These are phyloP conservation scores for Suillus weaverae DNA, from an alignment of 768 basidiomycete species.

Conservation along the genomic window DNA sequence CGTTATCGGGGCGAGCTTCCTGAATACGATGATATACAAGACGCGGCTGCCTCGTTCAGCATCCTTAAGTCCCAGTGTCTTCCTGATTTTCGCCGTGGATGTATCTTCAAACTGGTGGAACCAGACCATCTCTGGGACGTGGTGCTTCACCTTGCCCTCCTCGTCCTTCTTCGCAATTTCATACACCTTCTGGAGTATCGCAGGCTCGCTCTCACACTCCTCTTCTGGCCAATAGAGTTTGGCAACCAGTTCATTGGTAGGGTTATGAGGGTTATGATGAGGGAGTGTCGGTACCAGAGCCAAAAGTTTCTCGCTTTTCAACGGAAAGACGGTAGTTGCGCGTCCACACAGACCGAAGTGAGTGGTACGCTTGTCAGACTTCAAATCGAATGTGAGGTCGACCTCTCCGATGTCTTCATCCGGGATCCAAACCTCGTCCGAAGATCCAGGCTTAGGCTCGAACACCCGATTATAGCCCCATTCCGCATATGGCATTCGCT, in stretches of 20 bases:
- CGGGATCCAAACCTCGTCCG: not conserved
- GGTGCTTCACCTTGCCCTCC: not conserved
- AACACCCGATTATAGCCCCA: slow-evolving; percentile 12
- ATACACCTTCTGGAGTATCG: not conserved
- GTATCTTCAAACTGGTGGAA: not conserved
- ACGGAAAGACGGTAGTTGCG: slow-evolving; percentile 13
- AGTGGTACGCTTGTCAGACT: not conserved
- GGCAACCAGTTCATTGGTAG: not conserved
- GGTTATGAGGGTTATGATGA: not conserved
- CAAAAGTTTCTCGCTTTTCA: not conserved
- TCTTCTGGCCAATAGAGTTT: not conserved
- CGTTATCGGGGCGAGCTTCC: slow-evolving; percentile 3
- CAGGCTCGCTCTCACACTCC: not conserved
- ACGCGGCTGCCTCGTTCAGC: slow-evolving; percentile 7
- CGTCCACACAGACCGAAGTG: slow-evolving; percentile 11
- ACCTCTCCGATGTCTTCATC: not conserved
- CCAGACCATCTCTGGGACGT: slow-evolving; percentile 1
- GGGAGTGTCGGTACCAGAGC: not conserved
- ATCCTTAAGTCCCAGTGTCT: not conserved
- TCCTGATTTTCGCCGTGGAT: not conserved
- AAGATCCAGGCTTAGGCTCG: not conserved
- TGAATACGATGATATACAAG: slow-evolving; percentile 4
- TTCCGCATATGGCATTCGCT: slow-evolving; percentile 10
- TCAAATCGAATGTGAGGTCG: not conserved
- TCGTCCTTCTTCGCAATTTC: not conserved